Base-by-base conservation (phyloP, 179 eudicot genomes). In the Sideroxylon spinosum region DNA sequence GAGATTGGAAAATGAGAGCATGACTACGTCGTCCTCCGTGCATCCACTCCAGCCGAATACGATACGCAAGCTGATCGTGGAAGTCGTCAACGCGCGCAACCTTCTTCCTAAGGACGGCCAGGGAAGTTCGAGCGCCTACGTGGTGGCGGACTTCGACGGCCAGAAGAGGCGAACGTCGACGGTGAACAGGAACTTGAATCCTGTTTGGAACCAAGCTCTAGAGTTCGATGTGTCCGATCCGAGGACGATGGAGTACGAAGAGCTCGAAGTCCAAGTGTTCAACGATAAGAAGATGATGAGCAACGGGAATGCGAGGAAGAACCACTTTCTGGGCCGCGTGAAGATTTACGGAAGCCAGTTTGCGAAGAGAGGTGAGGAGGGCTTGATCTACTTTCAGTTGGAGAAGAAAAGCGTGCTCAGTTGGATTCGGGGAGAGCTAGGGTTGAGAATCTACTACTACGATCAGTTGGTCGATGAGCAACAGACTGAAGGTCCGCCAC, bases 391-490 rank as follows among this genome's bases (percentile, higher is more conserved):
- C 61, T 89, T 86, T 16, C 86, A 87, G 0, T 60, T 95, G 84
- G 99, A 95, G 88, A 95, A 95, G 82, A 95, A 91, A 90, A 95
- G 97, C 75, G 98, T 95, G 77, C 90, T 95, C 57, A 93, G 98
- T 22, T 95, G 98, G 99, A 88, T 95, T 66, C 77, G 91, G 16
- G 99, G 98, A 0, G 97, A 93, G 86, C 76, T 95, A 50, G 99
- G 99, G 6, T 65, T 95, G 69, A 87, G 91, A 76, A 93, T 95
- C 68, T 93, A 69, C 78, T 95, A 91, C 60, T 86, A 75, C 64
- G 98, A 95, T 19, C 97, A 95, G 63, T 10, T 76, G 25, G 63
- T 74, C 4, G 86, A 64, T 12, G 87, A 78, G 60, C 73, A 23
- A 0, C 8, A 37, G 9, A 57, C 8, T 25, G 61, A 64, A 57